These are phyloP conservation scores for Lentinula guzmanii DNA, from an alignment of 768 basidiomycete species.

Conservation along the genomic window DNA sequence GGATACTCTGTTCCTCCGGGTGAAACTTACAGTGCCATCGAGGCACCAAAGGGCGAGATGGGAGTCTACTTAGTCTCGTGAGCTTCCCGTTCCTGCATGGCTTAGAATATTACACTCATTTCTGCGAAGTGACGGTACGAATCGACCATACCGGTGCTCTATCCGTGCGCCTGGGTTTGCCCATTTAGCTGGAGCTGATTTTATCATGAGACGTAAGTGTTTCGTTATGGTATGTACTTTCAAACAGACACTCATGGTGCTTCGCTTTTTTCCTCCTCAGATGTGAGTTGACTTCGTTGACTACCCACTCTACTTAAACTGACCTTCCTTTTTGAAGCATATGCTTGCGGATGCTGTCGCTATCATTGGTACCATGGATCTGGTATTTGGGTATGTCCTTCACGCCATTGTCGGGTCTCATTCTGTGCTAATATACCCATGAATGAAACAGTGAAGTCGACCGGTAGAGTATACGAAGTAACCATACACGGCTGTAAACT, in stretches of 20 bases:
- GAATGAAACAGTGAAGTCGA: not conserved
- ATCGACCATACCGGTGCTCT: constrained; percentile 94
- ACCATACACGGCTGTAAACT: too few species aligned
- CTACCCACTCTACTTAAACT: constrained; percentile 3
- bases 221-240: constrained; percentile 5
- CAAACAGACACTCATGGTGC: constrained; percentile 4
- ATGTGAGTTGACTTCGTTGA: constrained; percentile 24
- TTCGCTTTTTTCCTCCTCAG: constrained; percentile 20
- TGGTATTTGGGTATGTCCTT: constrained; percentile 77
- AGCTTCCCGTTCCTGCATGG: constrained; percentile 23
- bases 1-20: constrained; percentile 95
- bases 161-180: constrained; percentile 97
- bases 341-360: constrained; percentile 93
- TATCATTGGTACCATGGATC: constrained; percentile 97
- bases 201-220: constrained; percentile 90
- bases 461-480: not conserved
- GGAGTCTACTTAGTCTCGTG: constrained; percentile 95
- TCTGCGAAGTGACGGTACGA: constrained; percentile 72
- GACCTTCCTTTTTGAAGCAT: constrained; percentile 42
- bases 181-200: constrained; percentile 92
- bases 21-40: constrained; percentile 95
- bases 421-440: not conserved
- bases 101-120: not conserved
- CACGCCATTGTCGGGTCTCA: not conserved
- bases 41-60: constrained; percentile 99